phyloP scores from a whole-genome alignment of 768 basidiomycete genomes.

The Solioccasus polychromus region DNA sequence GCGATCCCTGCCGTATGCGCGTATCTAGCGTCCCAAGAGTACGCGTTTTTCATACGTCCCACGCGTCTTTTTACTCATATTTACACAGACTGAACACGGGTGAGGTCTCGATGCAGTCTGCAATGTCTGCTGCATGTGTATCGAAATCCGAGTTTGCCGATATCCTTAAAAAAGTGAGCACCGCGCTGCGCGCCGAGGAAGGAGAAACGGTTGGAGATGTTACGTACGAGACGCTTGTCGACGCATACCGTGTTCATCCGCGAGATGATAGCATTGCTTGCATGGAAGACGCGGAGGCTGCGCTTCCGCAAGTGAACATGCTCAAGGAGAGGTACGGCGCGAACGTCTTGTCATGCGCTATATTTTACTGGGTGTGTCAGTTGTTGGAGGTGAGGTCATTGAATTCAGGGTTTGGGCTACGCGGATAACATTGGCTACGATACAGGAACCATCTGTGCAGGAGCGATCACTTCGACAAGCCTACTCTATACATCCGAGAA shows the following conservation, averaged over 20 bases:
- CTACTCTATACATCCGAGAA: slow-evolving; percentile 12
- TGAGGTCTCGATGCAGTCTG: slow-evolving; percentile 30
- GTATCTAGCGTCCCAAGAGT: slow-evolving; percentile 33
- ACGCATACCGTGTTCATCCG: slow-evolving; percentile 19
- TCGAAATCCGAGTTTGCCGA: slow-evolving; percentile 17
- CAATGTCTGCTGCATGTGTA: slow-evolving; percentile 24
- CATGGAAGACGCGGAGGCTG: slow-evolving; percentile 34
- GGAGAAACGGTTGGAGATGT: not conserved
- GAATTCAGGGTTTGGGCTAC: not conserved
- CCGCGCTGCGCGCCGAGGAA: slow-evolving; percentile 14
- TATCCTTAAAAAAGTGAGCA: slow-evolving; percentile 21
- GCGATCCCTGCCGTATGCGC: slow-evolving; percentile 31
- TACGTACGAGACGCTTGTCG: slow-evolving; percentile 34
- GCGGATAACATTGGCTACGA: not conserved
- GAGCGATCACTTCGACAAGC: slow-evolving; percentile 17
- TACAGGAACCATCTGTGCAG: slow-evolving; percentile 23
- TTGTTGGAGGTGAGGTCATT: slow-evolving; percentile 33
- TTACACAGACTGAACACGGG: slow-evolving; percentile 21
- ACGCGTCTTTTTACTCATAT: not conserved
- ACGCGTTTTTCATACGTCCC: slow-evolving; percentile 1
- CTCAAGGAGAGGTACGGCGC: slow-evolving; percentile 20
- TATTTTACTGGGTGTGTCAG: slow-evolving; percentile 48
- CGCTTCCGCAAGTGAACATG: slow-evolving; percentile 10
- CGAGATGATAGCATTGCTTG: slow-evolving; percentile 25
- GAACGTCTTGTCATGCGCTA: slow-evolving; percentile 31